Base-by-base conservation (phyloP, 768 basidiomycete genomes). In the Termitomyces sp. region DNA sequence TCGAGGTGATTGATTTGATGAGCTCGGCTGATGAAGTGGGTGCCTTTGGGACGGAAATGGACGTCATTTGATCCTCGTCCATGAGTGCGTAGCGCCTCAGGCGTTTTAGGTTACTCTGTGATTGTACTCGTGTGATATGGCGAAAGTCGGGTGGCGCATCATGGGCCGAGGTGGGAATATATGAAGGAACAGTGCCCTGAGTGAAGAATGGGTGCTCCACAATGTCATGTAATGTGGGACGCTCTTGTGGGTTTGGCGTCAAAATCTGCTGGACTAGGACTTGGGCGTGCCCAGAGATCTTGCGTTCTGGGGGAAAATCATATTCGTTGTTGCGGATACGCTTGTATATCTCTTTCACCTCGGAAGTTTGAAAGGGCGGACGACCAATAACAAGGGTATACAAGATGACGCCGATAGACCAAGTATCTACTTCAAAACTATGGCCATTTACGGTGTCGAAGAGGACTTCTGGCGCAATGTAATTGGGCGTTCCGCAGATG, bases 291-390 rank as follows among this genome's bases (percentile, higher is more conserved):
- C 71, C 61, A 0, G 92, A 90, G 53, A 95, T 81, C 7, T 74
- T 68, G 51, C 86, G 82, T 54, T 93, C 89, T 3, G 83, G 62
- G 0, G 96, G 96, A 70, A 97, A 98, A 62, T 90, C 88, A 66
- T 98, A 98, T 64, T 89, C 83, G 65, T 97, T 95, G 69, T 93
- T 87, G 15, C 88, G 87, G 68, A 99, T 99, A 49, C 94, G 91
- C 59, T 93, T 87, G 74, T 98, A 97, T 58, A 98, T 98, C 11
- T 85, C 86, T 71, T 98, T 97, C 65, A 98, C 94, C 52, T 98
- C 94, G 68, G 97, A 94, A 15, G 94, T 98, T 70, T 99, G 97
- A 77, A 99, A 99, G 0, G 96, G 96, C 1, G 96, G 96, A n/a
- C 89, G 85, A 12, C 97, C 97, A 33, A 98, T 79, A 33, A 96